Base-by-base conservation (phyloP, 2,329 filamentous ascomycete species). In the Claviceps sp. region DNA sequence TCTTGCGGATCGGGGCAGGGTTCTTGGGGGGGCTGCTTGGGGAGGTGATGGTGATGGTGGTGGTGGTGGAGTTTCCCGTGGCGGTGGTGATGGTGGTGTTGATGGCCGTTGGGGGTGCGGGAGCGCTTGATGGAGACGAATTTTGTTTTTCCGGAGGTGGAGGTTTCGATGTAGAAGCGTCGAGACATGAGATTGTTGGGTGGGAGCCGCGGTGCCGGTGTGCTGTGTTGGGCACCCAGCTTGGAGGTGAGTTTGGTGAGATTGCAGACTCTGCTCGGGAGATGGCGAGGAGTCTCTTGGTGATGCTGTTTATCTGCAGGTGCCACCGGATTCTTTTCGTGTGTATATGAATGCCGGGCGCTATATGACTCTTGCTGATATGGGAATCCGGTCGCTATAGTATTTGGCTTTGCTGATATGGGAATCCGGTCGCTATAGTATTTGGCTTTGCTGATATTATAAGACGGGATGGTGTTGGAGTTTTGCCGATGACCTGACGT, bases 71-170 rank as follows among this genome's bases (percentile, higher is more conserved):
- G 16, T 14, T 45, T 24, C 7, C 30, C 24, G 14, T 24, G 5
- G 24, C 24, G 42, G 2, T 26, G 58, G 48, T 63, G 63, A 47
- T 62, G 61, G 40, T 63, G 63, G 44, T 58, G 59, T 50, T 63
- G 61, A 46, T 63, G 59, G 41, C 67, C 60, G 45, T 55, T 52
- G 20, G 68, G 63, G 3, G 68, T 69, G 52, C 62, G 63, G 18
- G 68, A 69, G 51, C 67, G 65, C 58, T 70, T 70, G 62, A 71
- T 56, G 44, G 65, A 60, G 24, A 72, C 67, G 51, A 67, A 67
- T 52, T 69, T 67, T 34, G 61, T 59, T 38, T 59, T 62, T 18
- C 67, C 69, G 13, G 62, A 59, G 11, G 65, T 56, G 6, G 60
- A 58, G 14, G 65, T 65, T 56, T 71, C 67, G 55, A 70, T 57